Conservation (phyloP, 2,329 filamentous ascomycete species). For the Cordyceps fumosorosea region DNA sequence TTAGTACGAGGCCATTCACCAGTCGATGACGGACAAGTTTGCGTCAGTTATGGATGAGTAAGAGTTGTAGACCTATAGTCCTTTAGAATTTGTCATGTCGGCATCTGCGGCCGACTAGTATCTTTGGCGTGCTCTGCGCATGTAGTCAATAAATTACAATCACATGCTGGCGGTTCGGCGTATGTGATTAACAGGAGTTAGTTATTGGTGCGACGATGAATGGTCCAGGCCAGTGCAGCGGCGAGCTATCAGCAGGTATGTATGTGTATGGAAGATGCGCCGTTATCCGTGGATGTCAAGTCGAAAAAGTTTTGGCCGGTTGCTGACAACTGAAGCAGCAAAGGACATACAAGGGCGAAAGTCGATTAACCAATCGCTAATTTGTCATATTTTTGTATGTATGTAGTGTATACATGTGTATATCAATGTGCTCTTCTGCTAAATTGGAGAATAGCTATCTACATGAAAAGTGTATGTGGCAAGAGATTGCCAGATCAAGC, state of each 20-base stretch:
- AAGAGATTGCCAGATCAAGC: background rate
- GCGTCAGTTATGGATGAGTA: constrained; percentile 94
- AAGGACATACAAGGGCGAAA: background rate
- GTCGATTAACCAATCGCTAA: background rate
- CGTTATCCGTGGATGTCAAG: too few relatives aligned
- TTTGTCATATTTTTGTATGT: background rate
- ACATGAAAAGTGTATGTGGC: background rate
- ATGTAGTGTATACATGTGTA: background rate
- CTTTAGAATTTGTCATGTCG: constrained; percentile 22
- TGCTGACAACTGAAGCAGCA: too few relatives aligned
- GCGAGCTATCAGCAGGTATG: too few relatives aligned
- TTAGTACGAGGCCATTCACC: constrained; percentile 86
- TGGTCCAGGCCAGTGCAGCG: too few relatives aligned
- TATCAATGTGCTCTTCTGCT: background rate
- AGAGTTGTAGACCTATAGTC: constrained; percentile 18
- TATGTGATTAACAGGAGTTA: too few relatives aligned
- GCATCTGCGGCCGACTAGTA: constrained; percentile 5
- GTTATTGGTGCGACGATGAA: too few relatives aligned
- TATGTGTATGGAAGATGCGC: too few relatives aligned
- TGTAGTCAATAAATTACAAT: constrained; percentile 11
- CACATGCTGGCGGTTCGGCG: background rate
- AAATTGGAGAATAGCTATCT: background rate
- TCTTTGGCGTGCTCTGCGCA: constrained; percentile 8
- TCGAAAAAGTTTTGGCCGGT: too few relatives aligned
- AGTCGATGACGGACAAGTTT: constrained; percentile 95